A percentile compares a stretch with the other conserved stretches of the same genome.
Evolutionary conservation across 2,329 filamentous ascomycete genomes (phyloP).

Genomic region (Diaporthe capsici): DNA sequence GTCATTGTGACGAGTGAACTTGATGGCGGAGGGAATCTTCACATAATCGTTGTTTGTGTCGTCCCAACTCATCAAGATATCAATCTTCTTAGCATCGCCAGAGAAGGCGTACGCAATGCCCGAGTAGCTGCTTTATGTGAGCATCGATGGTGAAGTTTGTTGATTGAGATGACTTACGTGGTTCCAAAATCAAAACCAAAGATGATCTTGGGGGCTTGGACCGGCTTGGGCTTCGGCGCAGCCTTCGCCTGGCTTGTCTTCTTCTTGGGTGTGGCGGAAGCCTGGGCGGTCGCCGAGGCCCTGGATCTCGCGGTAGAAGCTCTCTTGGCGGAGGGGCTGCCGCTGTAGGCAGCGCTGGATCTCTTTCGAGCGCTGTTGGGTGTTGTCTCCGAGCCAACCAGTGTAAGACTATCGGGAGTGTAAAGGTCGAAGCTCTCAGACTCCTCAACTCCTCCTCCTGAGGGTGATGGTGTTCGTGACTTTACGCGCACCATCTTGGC

Average conservation of each 20-base stretch:
- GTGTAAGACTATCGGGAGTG: too few relatives aligned
- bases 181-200: slow-evolving; percentile 64
- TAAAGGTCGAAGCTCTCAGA: not conserved
- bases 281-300: not conserved
- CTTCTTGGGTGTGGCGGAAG: not conserved
- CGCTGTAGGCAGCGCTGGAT: not conserved
- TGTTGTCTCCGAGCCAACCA: not conserved
- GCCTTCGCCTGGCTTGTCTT: not conserved
- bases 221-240: not conserved
- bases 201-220: slow-evolving; percentile 45
- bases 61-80: slow-evolving; percentile 51
- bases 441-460: not conserved
- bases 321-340: not conserved
- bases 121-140: slow-evolving; percentile 50
- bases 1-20: slow-evolving; percentile 10
- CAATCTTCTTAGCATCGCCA: slow-evolving; percentile 45
- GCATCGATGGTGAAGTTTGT: not conserved
- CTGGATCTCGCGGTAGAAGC: not conserved
- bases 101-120: slow-evolving; percentile 57
- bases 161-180: slow-evolving; percentile 51
- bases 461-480: not conserved
- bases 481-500: not conserved
- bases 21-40: slow-evolving; percentile 51
- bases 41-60: slow-evolving; percentile 47
- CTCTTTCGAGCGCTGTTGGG: not conserved